These are phyloP conservation scores for Penicillium fimorum DNA, from an alignment of 495 filamentous ascomycete species.

Conservation along the genomic window DNA sequence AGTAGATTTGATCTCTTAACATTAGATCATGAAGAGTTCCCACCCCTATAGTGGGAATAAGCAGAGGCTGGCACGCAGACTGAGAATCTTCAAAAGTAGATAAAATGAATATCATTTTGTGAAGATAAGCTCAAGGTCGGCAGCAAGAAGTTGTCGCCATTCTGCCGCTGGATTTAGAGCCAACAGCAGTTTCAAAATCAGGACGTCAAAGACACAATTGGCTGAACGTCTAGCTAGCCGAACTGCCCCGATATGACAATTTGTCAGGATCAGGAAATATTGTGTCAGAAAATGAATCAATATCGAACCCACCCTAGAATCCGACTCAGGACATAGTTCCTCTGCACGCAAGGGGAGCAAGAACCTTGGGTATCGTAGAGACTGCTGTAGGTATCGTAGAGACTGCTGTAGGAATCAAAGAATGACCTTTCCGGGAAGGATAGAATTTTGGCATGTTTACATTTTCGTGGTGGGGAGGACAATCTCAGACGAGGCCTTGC, in stretches of 20 bases:
- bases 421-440: neutral
- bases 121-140: too few species aligned
- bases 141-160: neutral
- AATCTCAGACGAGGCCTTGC: too few species aligned
- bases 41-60: neutral
- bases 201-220: neutral
- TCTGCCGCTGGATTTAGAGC: neutral
- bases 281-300: neutral
- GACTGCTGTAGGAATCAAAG: neutral
- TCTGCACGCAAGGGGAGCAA: neutral
- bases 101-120: neutral
- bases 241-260: neutral
- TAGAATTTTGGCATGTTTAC: neutral
- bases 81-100: neutral
- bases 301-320: constrained; percentile 7
- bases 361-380: neutral
- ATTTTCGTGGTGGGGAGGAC: neutral
- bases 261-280: neutral
- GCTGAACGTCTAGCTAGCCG: neutral
- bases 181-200: neutral
- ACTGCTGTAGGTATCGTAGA: neutral
- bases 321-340: constrained; percentile 9
- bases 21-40: too few species aligned
- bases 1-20: neutral
- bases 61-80: neutral